A percentile compares a stretch with the other conserved stretches of the same genome.
phyloP scores from a whole-genome alignment of 2,329 filamentous ascomycete genomes.

The Hymenoscyphus fructigenus region DNA sequence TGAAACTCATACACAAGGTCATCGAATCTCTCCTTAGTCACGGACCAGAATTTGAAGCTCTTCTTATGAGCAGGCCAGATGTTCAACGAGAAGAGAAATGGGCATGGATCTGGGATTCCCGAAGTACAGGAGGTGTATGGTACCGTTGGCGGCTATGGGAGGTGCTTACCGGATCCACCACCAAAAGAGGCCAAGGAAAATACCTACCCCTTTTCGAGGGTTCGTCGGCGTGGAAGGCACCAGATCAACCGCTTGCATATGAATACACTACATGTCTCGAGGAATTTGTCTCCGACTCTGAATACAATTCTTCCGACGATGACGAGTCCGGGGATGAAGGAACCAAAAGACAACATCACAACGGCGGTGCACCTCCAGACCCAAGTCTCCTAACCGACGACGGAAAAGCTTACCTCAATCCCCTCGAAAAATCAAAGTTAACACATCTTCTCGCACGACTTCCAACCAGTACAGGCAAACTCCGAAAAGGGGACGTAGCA shows the following conservation, averaged over 20 bases:
- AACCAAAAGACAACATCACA: slow-evolving; percentile 42
- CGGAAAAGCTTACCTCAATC: slow-evolving; percentile 66
- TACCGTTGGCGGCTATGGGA: slow-evolving; percentile 94
- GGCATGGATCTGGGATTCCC: slow-evolving; percentile 90
- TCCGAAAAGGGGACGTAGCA: slow-evolving; percentile 83
- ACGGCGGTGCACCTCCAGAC: slow-evolving; percentile 42
- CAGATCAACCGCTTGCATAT: slow-evolving; percentile 71
- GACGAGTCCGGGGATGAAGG: slow-evolving; percentile 62
- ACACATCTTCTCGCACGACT: slow-evolving; percentile 80
- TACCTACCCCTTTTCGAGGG: slow-evolving; percentile 72
- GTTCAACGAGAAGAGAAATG: slow-evolving; percentile 87
- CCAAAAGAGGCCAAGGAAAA: slow-evolving; percentile 47
- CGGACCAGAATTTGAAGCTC: slow-evolving; percentile 84
- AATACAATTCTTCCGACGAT: slow-evolving; percentile 85
- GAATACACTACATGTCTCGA: slow-evolving; percentile 76
- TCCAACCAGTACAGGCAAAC: slow-evolving; percentile 69
- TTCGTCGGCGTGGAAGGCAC: slow-evolving; percentile 73
- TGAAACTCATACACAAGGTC: slow-evolving; percentile 84
- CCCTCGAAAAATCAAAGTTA: slow-evolving; percentile 79
- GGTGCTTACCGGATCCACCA: slow-evolving; percentile 66
- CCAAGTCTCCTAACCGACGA: slow-evolving; percentile 31
- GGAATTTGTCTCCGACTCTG: slow-evolving; percentile 78
- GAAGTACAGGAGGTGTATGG: slow-evolving; percentile 77
- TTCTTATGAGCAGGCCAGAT: slow-evolving; percentile 82
- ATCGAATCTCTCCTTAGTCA: slow-evolving; percentile 77